phyloP scores from a whole-genome alignment of 257 asterid genomes.

The Anisodus acutangulus region DNA sequence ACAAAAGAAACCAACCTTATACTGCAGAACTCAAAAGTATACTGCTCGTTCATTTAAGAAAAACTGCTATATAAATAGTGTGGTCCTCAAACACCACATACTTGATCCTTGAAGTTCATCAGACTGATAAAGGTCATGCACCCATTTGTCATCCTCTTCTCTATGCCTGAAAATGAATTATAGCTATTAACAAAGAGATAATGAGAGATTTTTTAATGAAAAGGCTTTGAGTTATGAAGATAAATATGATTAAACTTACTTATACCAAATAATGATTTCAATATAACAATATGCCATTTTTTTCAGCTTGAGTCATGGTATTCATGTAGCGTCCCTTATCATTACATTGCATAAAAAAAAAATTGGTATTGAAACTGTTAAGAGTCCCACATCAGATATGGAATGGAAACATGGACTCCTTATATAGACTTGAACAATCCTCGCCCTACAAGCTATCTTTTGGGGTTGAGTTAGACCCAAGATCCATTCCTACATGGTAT shows the following conservation, averaged over 20 bases:
- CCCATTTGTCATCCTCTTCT: slow-evolving; percentile 89
- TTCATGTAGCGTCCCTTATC: not conserved
- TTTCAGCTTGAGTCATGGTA: not conserved
- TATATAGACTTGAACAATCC: too few relatives aligned
- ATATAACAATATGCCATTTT: not conserved
- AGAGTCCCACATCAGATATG: too few relatives aligned
- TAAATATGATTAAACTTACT: not conserved
- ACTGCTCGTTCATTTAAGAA: not conserved
- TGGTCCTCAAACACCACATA: slow-evolving; percentile 37
- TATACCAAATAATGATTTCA: not conserved
- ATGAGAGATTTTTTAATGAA: slow-evolving; percentile 32
- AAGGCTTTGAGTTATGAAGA: not conserved
- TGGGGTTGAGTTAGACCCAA: too few relatives aligned
- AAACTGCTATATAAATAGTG: slow-evolving; percentile 33
- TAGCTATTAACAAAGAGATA: not conserved
- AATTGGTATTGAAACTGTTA: too few relatives aligned
- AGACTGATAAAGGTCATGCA: slow-evolving; percentile 75
- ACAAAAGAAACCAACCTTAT: slow-evolving; percentile 20
- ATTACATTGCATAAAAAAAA: not conserved
- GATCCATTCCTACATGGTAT: too few relatives aligned
- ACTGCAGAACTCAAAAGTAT: not conserved
- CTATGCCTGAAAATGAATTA: slow-evolving; percentile 62
- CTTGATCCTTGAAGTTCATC: slow-evolving; percentile 58
- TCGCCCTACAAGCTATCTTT: too few relatives aligned
- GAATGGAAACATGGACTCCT: too few relatives aligned